Evolutionary conservation across 1,139 yeast species (phyloP).

Genomic region (Diutina pseudorugosa): DNA sequence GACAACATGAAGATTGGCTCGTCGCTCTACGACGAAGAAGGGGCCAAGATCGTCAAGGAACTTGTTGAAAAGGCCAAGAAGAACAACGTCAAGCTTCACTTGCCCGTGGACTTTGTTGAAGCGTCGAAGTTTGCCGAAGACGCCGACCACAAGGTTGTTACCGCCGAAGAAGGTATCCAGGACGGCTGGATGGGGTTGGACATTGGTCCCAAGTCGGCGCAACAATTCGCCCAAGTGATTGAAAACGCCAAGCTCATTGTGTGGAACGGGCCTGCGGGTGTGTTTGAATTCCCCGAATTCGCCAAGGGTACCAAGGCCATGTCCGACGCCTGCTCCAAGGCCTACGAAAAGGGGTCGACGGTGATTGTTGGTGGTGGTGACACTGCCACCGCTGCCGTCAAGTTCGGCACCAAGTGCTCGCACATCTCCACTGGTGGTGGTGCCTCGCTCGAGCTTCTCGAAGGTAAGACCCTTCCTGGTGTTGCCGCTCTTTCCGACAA

Average conservation of each 20-base stretch:
- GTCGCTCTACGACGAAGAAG: slow-evolving; percentile 83
- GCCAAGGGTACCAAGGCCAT: slow-evolving; percentile 82
- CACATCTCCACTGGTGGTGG: slow-evolving; percentile 99
- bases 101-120: slow-evolving; percentile 89
- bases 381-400: slow-evolving; percentile 97
- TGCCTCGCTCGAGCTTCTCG: slow-evolving; percentile 94
- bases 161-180: slow-evolving; percentile 82
- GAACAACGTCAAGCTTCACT: slow-evolving; percentile 80
- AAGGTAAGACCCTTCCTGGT: slow-evolving; percentile 97
- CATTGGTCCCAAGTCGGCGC: slow-evolving; percentile 77
- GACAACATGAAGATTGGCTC: slow-evolving; percentile 78
- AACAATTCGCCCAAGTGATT: slow-evolving; percentile 67
- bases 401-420: slow-evolving; percentile 87
- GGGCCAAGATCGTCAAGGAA: slow-evolving; percentile 84
- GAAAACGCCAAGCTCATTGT: slow-evolving; percentile 91
- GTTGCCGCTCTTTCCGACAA: slow-evolving; percentile 79
- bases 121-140: slow-evolving; percentile 90
- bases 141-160: slow-evolving; percentile 71
- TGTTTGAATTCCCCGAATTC: slow-evolving; percentile 86
- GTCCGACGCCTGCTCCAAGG: slow-evolving; percentile 76
- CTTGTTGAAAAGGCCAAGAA: slow-evolving; percentile 90
- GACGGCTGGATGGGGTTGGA: slow-evolving; percentile 93
- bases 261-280: slow-evolving; percentile 99
- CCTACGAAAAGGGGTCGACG: slow-evolving; percentile 81
- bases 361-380: slow-evolving; percentile 99